Conservation (phyloP, 345 rosid genomes). For the Populus nigra region DNA sequence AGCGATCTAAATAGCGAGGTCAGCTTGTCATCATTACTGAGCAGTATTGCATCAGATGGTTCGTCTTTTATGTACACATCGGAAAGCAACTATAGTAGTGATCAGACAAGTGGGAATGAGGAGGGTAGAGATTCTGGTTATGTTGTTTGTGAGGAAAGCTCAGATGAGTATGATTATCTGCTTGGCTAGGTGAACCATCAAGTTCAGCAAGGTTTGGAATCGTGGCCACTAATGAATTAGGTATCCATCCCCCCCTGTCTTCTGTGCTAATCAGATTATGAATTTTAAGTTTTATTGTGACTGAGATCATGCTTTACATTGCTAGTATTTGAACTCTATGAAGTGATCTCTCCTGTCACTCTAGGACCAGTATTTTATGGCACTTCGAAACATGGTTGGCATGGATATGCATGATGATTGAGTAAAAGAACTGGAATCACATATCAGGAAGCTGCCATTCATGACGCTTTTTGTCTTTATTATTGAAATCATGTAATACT, state of each 20-base stretch:
- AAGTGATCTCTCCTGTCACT: not conserved
- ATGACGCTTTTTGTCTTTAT: not conserved
- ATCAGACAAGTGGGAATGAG: constrained; percentile 64
- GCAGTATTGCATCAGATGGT: constrained; percentile 44
- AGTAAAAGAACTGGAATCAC: not conserved
- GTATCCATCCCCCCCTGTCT: constrained; percentile 13
- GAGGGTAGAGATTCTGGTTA: constrained; percentile 54
- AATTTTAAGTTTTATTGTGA: too few species aligned
- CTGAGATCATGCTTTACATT: not conserved
- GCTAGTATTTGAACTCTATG: not conserved
- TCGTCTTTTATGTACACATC: constrained; percentile 46
- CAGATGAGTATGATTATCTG: constrained; percentile 60
- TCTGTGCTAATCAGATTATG: too few species aligned
- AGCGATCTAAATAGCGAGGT: constrained; percentile 49
- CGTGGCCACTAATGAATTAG: too few species aligned
- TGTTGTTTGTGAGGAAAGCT: constrained; percentile 51
- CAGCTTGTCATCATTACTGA: constrained; percentile 42
- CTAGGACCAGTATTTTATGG: not conserved
- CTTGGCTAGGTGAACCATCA: constrained; percentile 28
- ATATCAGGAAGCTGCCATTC: not conserved
- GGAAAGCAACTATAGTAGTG: constrained; percentile 67
- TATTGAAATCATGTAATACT: not conserved
- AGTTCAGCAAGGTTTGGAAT: constrained; percentile 10
- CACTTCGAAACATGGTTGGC: not conserved
- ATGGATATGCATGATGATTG: not conserved